Base-by-base conservation (phyloP, 495 filamentous ascomycete genomes). In the Tuber brumale region DNA sequence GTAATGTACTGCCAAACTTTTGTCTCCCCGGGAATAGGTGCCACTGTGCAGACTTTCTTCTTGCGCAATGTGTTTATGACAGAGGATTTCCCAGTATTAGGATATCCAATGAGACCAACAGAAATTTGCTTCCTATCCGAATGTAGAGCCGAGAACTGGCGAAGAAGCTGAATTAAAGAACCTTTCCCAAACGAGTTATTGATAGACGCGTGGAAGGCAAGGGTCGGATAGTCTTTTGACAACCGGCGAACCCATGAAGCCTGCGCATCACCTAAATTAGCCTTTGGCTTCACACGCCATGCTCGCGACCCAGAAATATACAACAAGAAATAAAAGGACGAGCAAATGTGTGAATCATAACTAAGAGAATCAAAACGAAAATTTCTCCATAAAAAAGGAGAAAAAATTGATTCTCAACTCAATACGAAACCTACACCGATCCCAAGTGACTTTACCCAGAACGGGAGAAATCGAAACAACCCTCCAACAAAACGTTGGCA, bases 1-100 rank as follows among this genome's bases (percentile, higher is more conserved):
- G 95, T 97, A 75, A 99, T 92, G 79, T 97, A 98, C 84, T 99
- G 94, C 94, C 94, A 98, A 19, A 97, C 91, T 85, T 97, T 99
- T 75, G 94, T 98, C 84, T 94, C 92, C 16, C 95, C 95, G 12
- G 95, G 95, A 76, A 98, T 95, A 23, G 95, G 95, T n/a, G 95
- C 95, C 8, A 97, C 94, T 4, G 89, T 95, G 84, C 94, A 92
- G 46, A 97, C 94, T 77, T 94, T 93, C 87, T 98, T 98, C 82
- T 91, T 92, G 31, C 93, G 90, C 43, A 97, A 87, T 18, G 93
- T 94, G 84, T 97, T 97, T 86, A 97, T 97, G 74, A 97, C 92
- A 8, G 92, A 94, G 8, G 92, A 94, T 83, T 97, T 97, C 78
- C 94, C 94, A 7, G 92, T 91, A 80, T 95, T 95, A 16, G 93